Conservation (phyloP, 108 stramenopile species). For the Chaetoceros muelleri region DNA sequence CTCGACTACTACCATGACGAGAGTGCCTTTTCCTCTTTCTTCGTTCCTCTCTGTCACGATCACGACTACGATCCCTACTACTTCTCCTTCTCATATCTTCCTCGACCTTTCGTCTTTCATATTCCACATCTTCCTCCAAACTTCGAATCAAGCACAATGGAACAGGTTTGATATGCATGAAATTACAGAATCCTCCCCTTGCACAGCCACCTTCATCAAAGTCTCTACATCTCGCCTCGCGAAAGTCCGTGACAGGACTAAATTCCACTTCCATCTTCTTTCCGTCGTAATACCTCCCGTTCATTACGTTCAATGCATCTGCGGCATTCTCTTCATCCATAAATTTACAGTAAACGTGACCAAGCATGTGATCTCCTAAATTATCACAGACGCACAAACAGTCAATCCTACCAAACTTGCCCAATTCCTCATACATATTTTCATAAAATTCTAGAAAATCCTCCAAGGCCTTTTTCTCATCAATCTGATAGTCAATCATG, state of each 20-base stretch:
- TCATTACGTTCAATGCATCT: slow-evolving; percentile 80
- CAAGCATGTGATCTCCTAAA: slow-evolving; percentile 98
- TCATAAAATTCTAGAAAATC: slow-evolving; percentile 74
- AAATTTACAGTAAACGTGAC: slow-evolving; percentile 90
- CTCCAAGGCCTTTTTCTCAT: slow-evolving; percentile 64
- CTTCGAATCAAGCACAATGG: slow-evolving; percentile 58
- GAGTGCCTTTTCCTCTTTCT: neutral
- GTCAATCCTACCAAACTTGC: slow-evolving; percentile 91
- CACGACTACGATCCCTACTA: neutral
- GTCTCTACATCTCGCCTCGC: slow-evolving; percentile 92
- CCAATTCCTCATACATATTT: slow-evolving; percentile 77
- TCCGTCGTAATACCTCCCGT: slow-evolving; percentile 91
- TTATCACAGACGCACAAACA: slow-evolving; percentile 95
- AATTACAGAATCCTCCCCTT: slow-evolving; percentile 95
- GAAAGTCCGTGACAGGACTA: slow-evolving; percentile 93
- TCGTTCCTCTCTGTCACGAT: neutral
- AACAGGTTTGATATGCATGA: slow-evolving; percentile 91
- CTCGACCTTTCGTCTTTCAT: slow-evolving; percentile 3
- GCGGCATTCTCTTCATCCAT: slow-evolving; percentile 92
- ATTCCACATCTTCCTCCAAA: slow-evolving; percentile 56
- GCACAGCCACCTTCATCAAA: slow-evolving; percentile 77
- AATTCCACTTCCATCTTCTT: slow-evolving; percentile 84
- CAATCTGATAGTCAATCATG: slow-evolving; percentile 31
- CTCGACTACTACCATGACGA: neutral
- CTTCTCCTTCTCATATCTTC: slow-evolving; percentile 1